Conservation (phyloP, 1,139 yeast genomes). For the Yamadazyma sp. region DNA sequence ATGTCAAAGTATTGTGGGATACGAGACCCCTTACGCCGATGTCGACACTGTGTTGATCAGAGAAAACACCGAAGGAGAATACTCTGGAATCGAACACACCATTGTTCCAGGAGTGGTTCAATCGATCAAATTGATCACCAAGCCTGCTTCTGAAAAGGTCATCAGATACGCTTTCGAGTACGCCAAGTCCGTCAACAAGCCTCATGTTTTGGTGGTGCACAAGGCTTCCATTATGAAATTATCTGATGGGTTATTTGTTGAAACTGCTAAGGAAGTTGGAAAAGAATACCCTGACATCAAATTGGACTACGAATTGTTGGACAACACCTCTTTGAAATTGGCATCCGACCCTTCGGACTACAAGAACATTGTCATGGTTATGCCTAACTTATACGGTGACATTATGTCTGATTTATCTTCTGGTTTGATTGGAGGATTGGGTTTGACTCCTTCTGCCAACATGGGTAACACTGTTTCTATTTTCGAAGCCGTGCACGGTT, state of each 20-base stretch:
- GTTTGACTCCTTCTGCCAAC: slow-evolving; percentile 98
- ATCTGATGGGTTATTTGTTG: slow-evolving; percentile 94
- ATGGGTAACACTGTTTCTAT: slow-evolving; percentile 97
- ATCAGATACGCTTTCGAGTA: slow-evolving; percentile 96
- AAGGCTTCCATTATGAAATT: slow-evolving; percentile 98
- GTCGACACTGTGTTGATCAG: slow-evolving; percentile 95
- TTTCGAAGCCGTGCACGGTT: slow-evolving; percentile 98
- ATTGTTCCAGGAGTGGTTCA: slow-evolving; percentile 98
- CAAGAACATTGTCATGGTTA: slow-evolving; percentile 85
- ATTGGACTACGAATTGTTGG: slow-evolving; percentile 84
- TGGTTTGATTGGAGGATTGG: slow-evolving; percentile 97
- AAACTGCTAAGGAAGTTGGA: slow-evolving; percentile 85
- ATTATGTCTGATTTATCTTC: slow-evolving; percentile 96
- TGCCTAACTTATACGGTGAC: slow-evolving; percentile 99
- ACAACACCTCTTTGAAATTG: slow-evolving; percentile 89
- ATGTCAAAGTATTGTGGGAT: slow-evolving; percentile 90
- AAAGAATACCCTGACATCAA: slow-evolving; percentile 89
- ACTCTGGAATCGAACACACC: slow-evolving; percentile 97
- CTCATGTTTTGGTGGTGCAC: slow-evolving; percentile 92
- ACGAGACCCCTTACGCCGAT: slow-evolving; percentile 89
- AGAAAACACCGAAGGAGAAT: slow-evolving; percentile 99
- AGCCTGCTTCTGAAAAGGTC: slow-evolving; percentile 93
- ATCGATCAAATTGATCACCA: slow-evolving; percentile 94
- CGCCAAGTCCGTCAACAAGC: slow-evolving; percentile 86
- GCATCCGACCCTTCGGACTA: slow-evolving; percentile 87